phyloP scores from a whole-genome alignment of 2,329 filamentous ascomycete genomes.

The Neurospora crassa region DNA sequence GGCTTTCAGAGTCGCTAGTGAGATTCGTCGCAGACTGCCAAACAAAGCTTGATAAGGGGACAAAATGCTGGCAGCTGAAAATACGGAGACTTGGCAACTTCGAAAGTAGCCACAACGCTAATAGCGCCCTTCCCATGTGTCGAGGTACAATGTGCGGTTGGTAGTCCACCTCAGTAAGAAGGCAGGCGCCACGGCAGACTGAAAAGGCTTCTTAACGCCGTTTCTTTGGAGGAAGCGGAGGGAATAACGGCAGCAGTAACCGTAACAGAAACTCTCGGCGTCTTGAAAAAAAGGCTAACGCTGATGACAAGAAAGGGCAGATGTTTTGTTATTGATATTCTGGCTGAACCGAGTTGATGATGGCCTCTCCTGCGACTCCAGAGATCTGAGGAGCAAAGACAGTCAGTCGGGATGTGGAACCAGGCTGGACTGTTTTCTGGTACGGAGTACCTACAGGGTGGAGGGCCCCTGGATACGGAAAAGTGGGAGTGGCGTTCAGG shows the following conservation, averaged over 20 bases:
- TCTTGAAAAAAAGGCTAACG: neutral
- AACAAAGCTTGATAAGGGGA: neutral
- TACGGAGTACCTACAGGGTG: conserved; percentile 1
- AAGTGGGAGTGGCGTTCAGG: conserved; percentile 9
- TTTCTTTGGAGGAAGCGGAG: neutral
- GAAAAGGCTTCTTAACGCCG: neutral
- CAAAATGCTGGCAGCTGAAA: neutral
- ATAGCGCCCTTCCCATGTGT: neutral
- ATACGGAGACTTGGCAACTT: neutral
- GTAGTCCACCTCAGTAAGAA: neutral
- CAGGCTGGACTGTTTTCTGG: conserved; percentile 5
- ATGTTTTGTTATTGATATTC: neutral
- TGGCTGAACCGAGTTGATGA: neutral
- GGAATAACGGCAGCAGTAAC: neutral
- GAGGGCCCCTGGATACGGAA: neutral
- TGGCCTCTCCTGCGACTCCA: conserved; percentile 2
- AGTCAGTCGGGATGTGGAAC: conserved; percentile 1
- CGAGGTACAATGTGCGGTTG: neutral
- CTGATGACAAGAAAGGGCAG: neutral
- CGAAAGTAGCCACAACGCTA: neutral
- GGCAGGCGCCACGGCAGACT: conserved; percentile 1
- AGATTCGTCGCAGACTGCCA: neutral
- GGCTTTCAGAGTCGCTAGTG: conserved; percentile 6
- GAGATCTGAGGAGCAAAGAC: conserved; percentile 7
- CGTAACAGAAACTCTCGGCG: neutral